These are phyloP conservation scores for Thyridium curvatum DNA, from an alignment of 2,329 filamentous ascomycete genomes.

Conservation along the genomic window DNA sequence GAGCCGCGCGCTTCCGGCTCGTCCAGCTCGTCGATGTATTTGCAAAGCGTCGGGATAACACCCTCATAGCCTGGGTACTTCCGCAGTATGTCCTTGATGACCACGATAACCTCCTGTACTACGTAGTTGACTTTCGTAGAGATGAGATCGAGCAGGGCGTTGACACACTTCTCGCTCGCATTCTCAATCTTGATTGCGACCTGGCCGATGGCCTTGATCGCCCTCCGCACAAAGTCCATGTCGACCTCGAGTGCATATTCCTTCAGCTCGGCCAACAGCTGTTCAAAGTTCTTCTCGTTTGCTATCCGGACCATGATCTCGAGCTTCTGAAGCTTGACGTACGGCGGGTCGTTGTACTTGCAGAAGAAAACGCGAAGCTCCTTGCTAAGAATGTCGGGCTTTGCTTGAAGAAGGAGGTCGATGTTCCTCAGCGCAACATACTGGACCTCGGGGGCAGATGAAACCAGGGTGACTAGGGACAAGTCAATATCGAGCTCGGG, in stretches of 20 bases:
- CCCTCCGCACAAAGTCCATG: slow-evolving; percentile 95
- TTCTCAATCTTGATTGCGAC: slow-evolving; percentile 98
- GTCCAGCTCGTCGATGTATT: slow-evolving; percentile 94
- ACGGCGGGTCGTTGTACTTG: slow-evolving; percentile 98
- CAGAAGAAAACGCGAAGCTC: slow-evolving; percentile 98
- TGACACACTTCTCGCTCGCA: slow-evolving; percentile 92
- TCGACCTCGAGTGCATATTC: slow-evolving; percentile 98
- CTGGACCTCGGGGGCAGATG: slow-evolving; percentile 93
- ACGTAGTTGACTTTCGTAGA: slow-evolving; percentile 99
- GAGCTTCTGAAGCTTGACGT: slow-evolving; percentile 94
- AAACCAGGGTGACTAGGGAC: slow-evolving; percentile 77
- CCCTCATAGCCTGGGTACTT: slow-evolving; percentile 98
- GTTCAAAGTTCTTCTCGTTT: slow-evolving; percentile 93
- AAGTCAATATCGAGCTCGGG: slow-evolving; percentile 3
- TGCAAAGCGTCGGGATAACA: slow-evolving; percentile 92
- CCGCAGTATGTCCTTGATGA: slow-evolving; percentile 96
- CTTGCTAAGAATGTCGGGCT: slow-evolving; percentile 94
- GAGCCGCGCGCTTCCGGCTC: slow-evolving; percentile 87
- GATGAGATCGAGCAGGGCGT: slow-evolving; percentile 86
- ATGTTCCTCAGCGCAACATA: slow-evolving; percentile 97
- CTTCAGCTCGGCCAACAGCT: slow-evolving; percentile 87
- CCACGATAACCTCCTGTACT: slow-evolving; percentile 96
- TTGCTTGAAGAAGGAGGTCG: slow-evolving; percentile 88
- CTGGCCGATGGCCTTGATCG: slow-evolving; percentile 94
- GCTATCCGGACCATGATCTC: slow-evolving; percentile 99